Conservation (phyloP, 495 filamentous ascomycete genomes). For the Neurospora sublineolata region DNA sequence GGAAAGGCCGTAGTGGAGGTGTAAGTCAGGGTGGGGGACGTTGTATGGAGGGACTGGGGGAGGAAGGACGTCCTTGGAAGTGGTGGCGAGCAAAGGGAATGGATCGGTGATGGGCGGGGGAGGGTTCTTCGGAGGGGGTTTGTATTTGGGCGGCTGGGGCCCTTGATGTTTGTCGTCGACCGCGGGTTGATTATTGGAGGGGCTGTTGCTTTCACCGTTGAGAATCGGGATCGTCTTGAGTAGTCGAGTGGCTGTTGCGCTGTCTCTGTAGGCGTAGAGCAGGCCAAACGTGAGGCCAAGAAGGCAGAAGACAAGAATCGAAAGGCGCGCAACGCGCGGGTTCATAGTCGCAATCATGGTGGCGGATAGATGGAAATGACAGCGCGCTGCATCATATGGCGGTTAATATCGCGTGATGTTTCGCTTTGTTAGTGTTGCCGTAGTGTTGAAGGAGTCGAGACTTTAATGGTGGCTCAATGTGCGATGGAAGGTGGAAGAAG, state of each 20-base stretch:
- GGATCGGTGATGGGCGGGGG: constrained; percentile 24
- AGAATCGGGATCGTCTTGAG: constrained; percentile 16
- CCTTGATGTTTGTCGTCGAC: constrained; percentile 14
- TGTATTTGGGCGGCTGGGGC: constrained; percentile 19
- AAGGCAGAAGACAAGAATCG: not conserved
- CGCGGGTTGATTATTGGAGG: constrained; percentile 5
- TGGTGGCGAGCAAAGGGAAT: constrained; percentile 20
- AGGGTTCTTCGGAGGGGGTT: constrained; percentile 33
- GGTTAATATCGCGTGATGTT: not conserved
- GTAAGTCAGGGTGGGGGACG: constrained; percentile 19
- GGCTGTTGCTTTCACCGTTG: constrained; percentile 7
- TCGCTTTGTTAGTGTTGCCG: not conserved
- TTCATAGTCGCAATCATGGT: not conserved
- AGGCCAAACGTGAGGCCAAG: constrained; percentile 15
- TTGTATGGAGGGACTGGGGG: constrained; percentile 35
- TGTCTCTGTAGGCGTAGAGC: constrained; percentile 11
- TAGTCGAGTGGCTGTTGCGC: constrained; percentile 8
- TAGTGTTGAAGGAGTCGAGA: not conserved
- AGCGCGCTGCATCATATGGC: not conserved
- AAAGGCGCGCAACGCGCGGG: not conserved
- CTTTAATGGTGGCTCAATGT: not conserved
- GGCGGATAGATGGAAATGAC: not conserved
- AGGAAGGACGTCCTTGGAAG: constrained; percentile 10
- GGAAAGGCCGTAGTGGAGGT: constrained; percentile 21
- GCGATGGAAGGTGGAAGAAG: not conserved